Base-by-base conservation (phyloP, 352 stramenopile species). In the Phytophthora fragariaefolia region DNA sequence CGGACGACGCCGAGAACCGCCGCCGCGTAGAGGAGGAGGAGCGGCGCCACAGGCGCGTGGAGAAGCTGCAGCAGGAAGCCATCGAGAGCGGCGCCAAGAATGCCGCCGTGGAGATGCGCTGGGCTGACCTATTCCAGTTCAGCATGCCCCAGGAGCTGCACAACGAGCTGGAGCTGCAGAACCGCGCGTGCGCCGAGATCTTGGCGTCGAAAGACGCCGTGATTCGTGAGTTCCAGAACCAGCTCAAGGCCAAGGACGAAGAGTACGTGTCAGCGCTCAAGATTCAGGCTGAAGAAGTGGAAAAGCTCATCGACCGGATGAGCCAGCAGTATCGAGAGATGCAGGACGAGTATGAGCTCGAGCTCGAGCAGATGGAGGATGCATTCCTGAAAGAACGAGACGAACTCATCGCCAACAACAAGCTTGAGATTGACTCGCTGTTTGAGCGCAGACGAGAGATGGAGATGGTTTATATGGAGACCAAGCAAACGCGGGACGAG, bases 231-330 rank as follows among this genome's bases (percentile, higher is more conserved):
- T 97, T 98, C 60, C 91, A 98, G 74, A 69, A 69, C 2, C 89
- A 98, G 66, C 75, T 98, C 9, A 98, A 97, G 52, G 76, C 73
- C 26, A 98, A 98, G 61, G 95, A 98, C 60, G 95, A 98, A 74
- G 90, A 98, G 69, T 98, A 98, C 66, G 94, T 98, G 30, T 93
- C 84, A 18, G 72, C 93, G 17, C 83, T 98, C 15, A 97, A 97
- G 54, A 76, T 92, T 20, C 92, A 98, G 58, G 80, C 84, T 1
- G 85, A 96, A 60, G 95, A 98, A 42, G 82, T 98, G 1, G 91
- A 98, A 58, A 85, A 93, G 51, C 73, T 98, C 12, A 72, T 98
- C 2, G 75, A 86, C 22, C 80, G 89, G 27, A 98, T 98, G 90
- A 80, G 87, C 13, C 77, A 87, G 32, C 92, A 98, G 65, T 98